Percentiles rank a stretch among this genome's conserved stretches.
These are phyloP conservation scores for Cryptococcus jaspeensis DNA, from an alignment of 1,284 basidiomycete species.

Conservation along the genomic window DNA sequence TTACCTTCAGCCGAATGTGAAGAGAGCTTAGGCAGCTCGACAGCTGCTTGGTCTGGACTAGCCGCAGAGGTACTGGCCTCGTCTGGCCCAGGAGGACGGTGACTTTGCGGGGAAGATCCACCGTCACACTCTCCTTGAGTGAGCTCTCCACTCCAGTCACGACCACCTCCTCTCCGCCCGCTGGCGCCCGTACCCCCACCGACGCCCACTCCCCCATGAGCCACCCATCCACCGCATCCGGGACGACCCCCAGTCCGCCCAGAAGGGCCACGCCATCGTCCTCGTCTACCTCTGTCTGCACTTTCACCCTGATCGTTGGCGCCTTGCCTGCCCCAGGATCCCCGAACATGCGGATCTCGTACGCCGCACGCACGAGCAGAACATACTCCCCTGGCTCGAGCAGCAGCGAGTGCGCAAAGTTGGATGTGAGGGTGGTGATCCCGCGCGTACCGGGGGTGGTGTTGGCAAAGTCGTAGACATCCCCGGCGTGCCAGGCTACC, in stretches of 20 bases:
- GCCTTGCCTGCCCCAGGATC: slow-evolving; percentile 30
- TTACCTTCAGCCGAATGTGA: slow-evolving; percentile 6
- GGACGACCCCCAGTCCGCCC: slow-evolving; percentile 19
- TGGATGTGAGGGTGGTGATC: slow-evolving; percentile 14
- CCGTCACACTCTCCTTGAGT: background rate
- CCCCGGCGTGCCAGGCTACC: slow-evolving; percentile 42
- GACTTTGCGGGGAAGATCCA: slow-evolving; percentile 3
- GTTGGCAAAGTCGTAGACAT: slow-evolving; percentile 43
- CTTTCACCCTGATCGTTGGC: slow-evolving; percentile 33
- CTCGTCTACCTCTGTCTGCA: slow-evolving; percentile 21
- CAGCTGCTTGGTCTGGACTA: slow-evolving; percentile 8
- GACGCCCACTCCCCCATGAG: slow-evolving; percentile 37
- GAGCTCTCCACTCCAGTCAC: slow-evolving; percentile 7
- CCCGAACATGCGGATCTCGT: slow-evolving; percentile 49
- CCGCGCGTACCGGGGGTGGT: slow-evolving; percentile 10
- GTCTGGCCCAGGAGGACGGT: slow-evolving; percentile 17
- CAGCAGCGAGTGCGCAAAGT: slow-evolving; percentile 30
- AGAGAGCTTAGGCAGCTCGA: slow-evolving; percentile 3
- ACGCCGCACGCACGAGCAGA: slow-evolving; percentile 38
- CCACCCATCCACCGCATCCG: slow-evolving; percentile 37
- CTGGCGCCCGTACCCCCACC: slow-evolving; percentile 18
- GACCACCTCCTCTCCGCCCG: background rate
- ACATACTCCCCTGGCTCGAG: slow-evolving; percentile 36
- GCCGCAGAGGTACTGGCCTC: slow-evolving; percentile 13
- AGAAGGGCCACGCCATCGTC: slow-evolving; percentile 7